Percentiles rank a stretch among this genome's conserved stretches.
phyloP scores from a whole-genome alignment of 148 eudicot genomes.

The Persicaria maculosa region DNA sequence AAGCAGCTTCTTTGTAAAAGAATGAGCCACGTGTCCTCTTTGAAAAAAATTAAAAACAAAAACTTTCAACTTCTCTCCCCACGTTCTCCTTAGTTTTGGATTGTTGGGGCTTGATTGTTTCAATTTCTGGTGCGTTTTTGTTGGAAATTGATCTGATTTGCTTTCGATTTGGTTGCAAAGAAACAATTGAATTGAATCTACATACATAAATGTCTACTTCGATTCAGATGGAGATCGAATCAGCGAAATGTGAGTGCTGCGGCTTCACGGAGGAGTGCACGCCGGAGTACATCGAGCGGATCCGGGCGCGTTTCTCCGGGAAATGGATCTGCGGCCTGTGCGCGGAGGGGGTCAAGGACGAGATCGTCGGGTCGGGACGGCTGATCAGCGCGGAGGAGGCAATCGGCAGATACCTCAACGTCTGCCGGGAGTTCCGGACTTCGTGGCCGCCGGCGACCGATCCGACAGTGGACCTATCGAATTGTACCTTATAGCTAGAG shows the following conservation, averaged over 20 bases:
- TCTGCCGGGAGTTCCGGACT: no score
- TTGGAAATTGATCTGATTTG: background rate
- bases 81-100: no score
- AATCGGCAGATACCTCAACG: no score
- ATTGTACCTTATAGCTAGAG: background rate
- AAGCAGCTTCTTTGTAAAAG: no score
- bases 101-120: no score
- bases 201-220: background rate
- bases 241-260: conserved; percentile 61
- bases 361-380: conserved; percentile 39
- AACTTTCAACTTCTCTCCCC: no score
- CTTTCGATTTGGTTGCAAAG: background rate
- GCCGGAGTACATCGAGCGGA: conserved; percentile 46
- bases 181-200: background rate
- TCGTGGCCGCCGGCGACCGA: no score
- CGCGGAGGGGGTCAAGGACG: conserved; percentile 48
- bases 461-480: no score
- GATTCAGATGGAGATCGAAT: conserved; percentile 36
- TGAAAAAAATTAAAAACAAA: no score
- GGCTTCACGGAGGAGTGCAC: conserved; percentile 81
- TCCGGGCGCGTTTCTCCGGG: conserved; percentile 52
- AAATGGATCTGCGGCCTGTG: conserved; percentile 51
- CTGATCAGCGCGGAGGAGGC: conserved; percentile 68
- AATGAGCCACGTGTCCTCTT: no score
- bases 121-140: no score